Percentiles rank a stretch among this genome's conserved stretches.
Conservation (phyloP, 108 stramenopile genomes). For the Nitzschia sp. region DNA sequence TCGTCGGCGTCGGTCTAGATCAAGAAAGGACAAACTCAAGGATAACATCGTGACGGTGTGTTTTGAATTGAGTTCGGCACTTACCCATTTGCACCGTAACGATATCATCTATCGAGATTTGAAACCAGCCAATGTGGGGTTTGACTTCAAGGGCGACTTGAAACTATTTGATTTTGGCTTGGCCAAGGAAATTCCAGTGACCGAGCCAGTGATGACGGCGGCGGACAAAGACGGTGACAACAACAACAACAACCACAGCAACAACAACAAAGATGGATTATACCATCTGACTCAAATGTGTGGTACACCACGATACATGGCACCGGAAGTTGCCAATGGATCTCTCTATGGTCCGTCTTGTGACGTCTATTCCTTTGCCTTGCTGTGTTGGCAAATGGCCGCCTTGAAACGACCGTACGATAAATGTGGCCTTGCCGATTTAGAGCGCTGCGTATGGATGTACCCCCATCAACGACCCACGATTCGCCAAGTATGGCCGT, state of each 20-base stretch:
- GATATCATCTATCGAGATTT: slow-evolving; percentile 28
- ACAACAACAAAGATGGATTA: slow-evolving; percentile 25
- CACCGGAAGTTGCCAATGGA: slow-evolving; percentile 33
- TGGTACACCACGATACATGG: slow-evolving; percentile 51
- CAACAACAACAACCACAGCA: neutral
- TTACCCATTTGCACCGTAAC: neutral
- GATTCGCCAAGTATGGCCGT: slow-evolving; percentile 56
- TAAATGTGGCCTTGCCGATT: neutral
- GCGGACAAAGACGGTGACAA: too few species aligned
- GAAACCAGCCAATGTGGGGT: slow-evolving; percentile 62
- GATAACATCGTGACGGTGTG: slow-evolving; percentile 17
- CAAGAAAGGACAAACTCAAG: slow-evolving; percentile 20
- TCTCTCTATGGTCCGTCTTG: slow-evolving; percentile 29
- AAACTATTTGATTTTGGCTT: slow-evolving; percentile 57
- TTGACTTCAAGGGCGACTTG: slow-evolving; percentile 48
- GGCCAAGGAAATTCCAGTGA: slow-evolving; percentile 15
- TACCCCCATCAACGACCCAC: slow-evolving; percentile 51
- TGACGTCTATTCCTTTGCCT: slow-evolving; percentile 38
- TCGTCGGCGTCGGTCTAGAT: slow-evolving; percentile 15
- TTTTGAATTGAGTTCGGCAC: neutral
- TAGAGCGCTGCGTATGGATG: neutral
- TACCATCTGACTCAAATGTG: slow-evolving; percentile 39
- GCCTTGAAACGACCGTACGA: neutral
- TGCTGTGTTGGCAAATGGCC: slow-evolving; percentile 53
- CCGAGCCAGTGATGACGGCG: neutral